Percentiles rank a stretch among this genome's conserved stretches.
Conservation (phyloP, 2,329 filamentous ascomycete species). For the Talaromyces islandicus region DNA sequence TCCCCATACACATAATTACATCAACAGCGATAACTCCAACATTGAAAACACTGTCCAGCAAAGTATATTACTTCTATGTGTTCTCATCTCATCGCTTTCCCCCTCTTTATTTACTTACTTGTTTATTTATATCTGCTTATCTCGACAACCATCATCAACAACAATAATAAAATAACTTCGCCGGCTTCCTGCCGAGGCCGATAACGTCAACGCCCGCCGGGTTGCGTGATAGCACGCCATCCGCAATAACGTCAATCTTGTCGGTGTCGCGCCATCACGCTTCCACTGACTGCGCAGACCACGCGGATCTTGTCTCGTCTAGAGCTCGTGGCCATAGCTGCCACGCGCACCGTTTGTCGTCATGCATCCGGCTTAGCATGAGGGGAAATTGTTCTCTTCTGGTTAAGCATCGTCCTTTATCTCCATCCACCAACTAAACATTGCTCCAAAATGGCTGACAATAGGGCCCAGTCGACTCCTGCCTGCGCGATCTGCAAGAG, state of each 20-base stretch:
- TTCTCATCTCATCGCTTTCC: neutral
- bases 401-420: neutral
- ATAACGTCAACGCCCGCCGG: conserved; percentile 18
- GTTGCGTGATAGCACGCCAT: conserved; percentile 21
- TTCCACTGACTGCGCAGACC: neutral
- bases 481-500: neutral
- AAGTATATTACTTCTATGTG: neutral
- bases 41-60: neutral
- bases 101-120: neutral
- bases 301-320: neutral
- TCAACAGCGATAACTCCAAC: too few species aligned
- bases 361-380: neutral
- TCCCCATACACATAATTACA: too few species aligned
- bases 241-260: conserved; percentile 16
- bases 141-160: neutral
- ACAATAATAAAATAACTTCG: neutral
- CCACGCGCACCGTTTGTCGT: neutral
- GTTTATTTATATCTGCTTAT: neutral
- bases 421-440: neutral
- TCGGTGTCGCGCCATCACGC: conserved; percentile 10
- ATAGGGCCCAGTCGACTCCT: neutral
- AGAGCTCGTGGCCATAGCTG: neutral
- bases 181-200: neutral
- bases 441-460: too few species aligned
- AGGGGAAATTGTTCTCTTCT: neutral